These are phyloP conservation scores for Lichtheimia hyalospora DNA, from an alignment of 371 early-diverging fungal genomes.

Conservation along the genomic window DNA sequence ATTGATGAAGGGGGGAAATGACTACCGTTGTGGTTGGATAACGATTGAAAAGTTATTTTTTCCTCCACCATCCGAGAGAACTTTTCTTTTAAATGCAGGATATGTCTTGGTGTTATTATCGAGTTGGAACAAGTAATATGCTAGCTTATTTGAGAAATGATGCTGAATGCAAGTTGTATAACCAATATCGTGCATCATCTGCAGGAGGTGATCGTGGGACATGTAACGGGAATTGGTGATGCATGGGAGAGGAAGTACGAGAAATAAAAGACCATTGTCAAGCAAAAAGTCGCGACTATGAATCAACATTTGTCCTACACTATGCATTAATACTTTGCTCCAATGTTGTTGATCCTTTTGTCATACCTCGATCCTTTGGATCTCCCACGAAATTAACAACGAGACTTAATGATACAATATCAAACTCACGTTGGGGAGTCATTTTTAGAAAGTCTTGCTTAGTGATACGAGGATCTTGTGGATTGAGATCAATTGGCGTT, in stretches of 20 bases:
- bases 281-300: slow-evolving; percentile 42
- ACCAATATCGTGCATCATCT: slow-evolving; percentile 63
- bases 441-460: slow-evolving; percentile 82
- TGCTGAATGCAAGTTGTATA: slow-evolving; percentile 57
- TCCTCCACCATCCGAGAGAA: slow-evolving; percentile 2
- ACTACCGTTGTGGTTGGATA: background rate
- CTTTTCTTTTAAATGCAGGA: slow-evolving; percentile 39
- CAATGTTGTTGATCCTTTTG: background rate
- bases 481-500: slow-evolving; percentile 84
- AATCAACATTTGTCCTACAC: slow-evolving; percentile 45
- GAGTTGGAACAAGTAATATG: slow-evolving; percentile 68
- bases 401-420: slow-evolving; percentile 82
- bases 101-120: background rate
- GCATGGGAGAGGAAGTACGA: slow-evolving; percentile 86
- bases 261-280: slow-evolving; percentile 52
- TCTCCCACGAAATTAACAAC: slow-evolving; percentile 92
- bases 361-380: slow-evolving; percentile 68
- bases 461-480: slow-evolving; percentile 69
- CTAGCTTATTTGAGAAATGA: slow-evolving; percentile 74
- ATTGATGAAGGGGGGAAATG: too few species aligned
- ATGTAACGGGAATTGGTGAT: slow-evolving; percentile 84
- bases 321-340: background rate
- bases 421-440: slow-evolving; percentile 52
- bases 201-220: slow-evolving; percentile 66
- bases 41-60: slow-evolving; percentile 6